These are phyloP conservation scores for Colletotrichum tofieldiae DNA, from an alignment of 2,329 filamentous ascomycete species.

Conservation along the genomic window DNA sequence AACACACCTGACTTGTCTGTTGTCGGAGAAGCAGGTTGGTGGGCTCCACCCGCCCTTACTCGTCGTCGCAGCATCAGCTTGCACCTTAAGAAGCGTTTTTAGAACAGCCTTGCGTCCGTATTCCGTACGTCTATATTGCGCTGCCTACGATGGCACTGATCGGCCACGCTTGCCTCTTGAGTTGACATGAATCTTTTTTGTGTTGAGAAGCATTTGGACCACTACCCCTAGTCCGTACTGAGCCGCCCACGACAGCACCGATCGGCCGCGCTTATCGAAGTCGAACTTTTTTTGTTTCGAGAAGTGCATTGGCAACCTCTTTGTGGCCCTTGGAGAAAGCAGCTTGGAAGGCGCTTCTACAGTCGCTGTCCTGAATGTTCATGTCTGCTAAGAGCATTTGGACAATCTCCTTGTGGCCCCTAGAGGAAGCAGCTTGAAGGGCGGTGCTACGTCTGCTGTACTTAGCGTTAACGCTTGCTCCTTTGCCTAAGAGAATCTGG, in stretches of 20 bases:
- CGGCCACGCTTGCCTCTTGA: neutral
- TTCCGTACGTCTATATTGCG: neutral
- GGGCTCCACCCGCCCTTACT: neutral
- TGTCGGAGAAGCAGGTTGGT: neutral
- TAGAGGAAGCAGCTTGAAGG: no score
- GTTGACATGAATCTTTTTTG: neutral
- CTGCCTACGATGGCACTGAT: neutral
- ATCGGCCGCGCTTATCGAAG: neutral
- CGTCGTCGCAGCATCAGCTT: neutral
- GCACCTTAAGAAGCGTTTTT: neutral
- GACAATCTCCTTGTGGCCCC: neutral
- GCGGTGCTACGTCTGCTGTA: no score
- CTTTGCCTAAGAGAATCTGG: neutral
- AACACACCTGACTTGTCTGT: neutral
- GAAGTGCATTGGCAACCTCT: no score
- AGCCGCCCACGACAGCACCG: neutral
- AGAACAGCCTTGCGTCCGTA: neutral
- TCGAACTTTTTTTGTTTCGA: no score
- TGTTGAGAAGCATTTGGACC: neutral
- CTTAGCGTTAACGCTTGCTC: neutral
- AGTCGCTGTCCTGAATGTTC: no score
- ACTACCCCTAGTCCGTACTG: fast-evolving
- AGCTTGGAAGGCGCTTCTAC: no score
- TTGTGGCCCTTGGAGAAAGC: no score
- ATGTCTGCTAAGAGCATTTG: neutral